Base-by-base conservation (phyloP, 306 rosid genomes). In the Ormosia emarginata region DNA sequence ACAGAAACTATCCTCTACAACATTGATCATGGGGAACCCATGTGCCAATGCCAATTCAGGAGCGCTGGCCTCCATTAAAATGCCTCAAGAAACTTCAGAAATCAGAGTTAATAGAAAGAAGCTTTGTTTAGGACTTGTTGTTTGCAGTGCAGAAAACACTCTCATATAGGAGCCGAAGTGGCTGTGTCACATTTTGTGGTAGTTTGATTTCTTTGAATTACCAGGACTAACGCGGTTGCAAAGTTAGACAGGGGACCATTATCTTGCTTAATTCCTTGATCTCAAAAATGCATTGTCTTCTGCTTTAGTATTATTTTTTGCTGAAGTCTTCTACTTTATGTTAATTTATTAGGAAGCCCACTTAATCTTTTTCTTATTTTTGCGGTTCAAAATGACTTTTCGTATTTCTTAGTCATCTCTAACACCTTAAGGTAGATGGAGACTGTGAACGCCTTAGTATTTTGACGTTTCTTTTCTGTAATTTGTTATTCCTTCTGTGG, bases 1-100 rank as follows among this genome's bases (percentile, higher is more conserved):
- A 61, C 84, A 84, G 65, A 78, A 84, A 40, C 67, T 74, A 49
- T 79, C 81, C 7, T 55, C 87, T 15, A 84, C 81, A 8, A 79
- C 78, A 58, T 39, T 58, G 1, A 68, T 17, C 18, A 12, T 43
- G 18, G 71, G 12, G 13, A 66, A 66, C 67, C 49, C 80, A 44
- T 6, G 52, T 58, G 36, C 77, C 36, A 39, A 34, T 56, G 36
- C 14, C 11, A 61, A 46, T 57, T 84, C 81, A 29, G 29, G 30
- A 73, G 53, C 67, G 7, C 61, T 46, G 30, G 79, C 67, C 37
- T 81, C 79, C 85, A 81, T 81, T 61, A 14, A 9, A 69, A 53
- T 52, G 40, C 44, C 41, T 33, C 29, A 13, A 29, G 37, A 30
- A 58, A 58, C 61, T 55, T 55, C n/a, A 10, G 66, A 9, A 29